Base-by-base conservation (phyloP, 2,329 filamentous ascomycete genomes). In the Chrysoporthe austroafricana region DNA sequence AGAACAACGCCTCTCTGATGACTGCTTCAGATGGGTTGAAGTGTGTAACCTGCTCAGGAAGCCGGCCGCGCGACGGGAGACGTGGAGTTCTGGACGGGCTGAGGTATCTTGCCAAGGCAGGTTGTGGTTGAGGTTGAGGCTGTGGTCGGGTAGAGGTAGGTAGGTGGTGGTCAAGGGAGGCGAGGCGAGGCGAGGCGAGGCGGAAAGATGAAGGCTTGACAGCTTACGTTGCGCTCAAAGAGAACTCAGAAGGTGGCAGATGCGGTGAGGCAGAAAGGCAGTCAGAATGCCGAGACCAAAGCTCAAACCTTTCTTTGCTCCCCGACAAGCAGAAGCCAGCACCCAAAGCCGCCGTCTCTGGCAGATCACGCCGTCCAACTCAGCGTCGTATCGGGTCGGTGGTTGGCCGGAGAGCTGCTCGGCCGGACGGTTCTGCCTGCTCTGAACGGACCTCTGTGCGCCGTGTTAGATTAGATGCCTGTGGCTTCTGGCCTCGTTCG, bases 231-330 rank as follows among this genome's bases (percentile, higher is more conserved):
- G 66, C 61, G 58, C 64, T 67, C 64, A 69, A 69, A 67, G 48
- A 69, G 62, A 69, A 69, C 62, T 67, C 69, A 68, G 63, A 63
- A 67, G 63, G 43, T 64, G 64, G 63, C 43, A 60, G 62, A 60
- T 68, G 54, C 52, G 68, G 52, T 65, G 68, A 67, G 66, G 68
- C 61, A 66, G 56, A 46, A 63, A 63, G 64, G 67, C 67, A 68
- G 59, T 58, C 66, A 70, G 59, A 66, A 66, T 69, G 66, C 66
- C 68, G 67, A 71, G 66, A 70, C 68, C 70, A 70, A 60, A 69
- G 70, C 70, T 71, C 71, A 72, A 72, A 72, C 71, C 71, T 72
- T 70, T 71, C 52, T 63, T 69, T 65, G 63, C 66, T 68, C 71
- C 66, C 52, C 62, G 59, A 58, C 66, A 63, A 63, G 61, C 48